Evolutionary conservation across 192 early-diverging fungal genomes (phyloP), one percentile per base, ranked within the genome.

Genomic region (Coemansia reversa): DNA sequence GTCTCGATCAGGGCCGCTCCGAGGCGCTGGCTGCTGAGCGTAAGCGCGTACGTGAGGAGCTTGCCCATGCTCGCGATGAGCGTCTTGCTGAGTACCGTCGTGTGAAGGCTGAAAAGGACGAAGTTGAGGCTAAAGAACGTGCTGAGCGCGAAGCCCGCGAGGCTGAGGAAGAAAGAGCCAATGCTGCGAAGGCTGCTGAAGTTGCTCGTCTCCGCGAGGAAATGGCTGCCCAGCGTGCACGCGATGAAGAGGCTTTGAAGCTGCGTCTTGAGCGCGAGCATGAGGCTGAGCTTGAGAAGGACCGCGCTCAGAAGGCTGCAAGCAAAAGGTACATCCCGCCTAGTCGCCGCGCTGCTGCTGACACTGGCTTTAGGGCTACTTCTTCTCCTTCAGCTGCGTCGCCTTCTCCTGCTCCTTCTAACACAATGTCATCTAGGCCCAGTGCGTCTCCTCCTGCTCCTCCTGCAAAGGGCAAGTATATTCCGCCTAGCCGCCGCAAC

Each of bases 1-100:
- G 76, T 60, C 74, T 91, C 24, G 78, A 86, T 33, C 64, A 77
- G 33, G 76, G 83, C 22, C 85, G 86, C 18, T 70, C 79, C n/a
- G 86, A 88, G 30, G 84, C 86, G 24, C 84, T 90, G 60, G 70
- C 78, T 7, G 81, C 84, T 51, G 83, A 88, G 51, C 74, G 86
- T 42, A 85, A 84, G 50, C 80, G 83, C 48, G 75, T 82, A 23
- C 84, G 93, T 51, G 85, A 91, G 55, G 84, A 85, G 49, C 77
- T 81, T 35, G 63, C 65, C 0, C 60, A 61, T 25, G 79, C 71
- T n/a, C 74, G 74, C 55, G 69, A 75, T 60, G 79, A 78, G 66
- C 81, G 65, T 51, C 64, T 71, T 19, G 84, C 75, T 18, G 76
- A 71, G 79, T 83, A 64, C 69, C 84, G 65, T 30, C 77, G 69